Evolutionary conservation across 78 protist genomes (phyloP), one percentile per base, ranked within the genome.

Genomic region (Polysphondylium violaceum): DNA sequence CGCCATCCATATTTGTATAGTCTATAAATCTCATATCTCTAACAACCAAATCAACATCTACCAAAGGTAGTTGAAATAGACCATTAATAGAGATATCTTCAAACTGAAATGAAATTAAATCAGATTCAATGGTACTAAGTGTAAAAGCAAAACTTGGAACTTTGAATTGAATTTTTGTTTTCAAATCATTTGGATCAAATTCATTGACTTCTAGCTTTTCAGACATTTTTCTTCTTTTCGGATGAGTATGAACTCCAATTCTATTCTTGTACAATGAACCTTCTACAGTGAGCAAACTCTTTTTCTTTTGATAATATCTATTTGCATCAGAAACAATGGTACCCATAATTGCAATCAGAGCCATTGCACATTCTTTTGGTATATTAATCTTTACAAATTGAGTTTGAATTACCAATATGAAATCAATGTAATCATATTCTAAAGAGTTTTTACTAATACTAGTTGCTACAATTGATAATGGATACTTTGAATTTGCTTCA

Each of bases 111-210:
- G 91, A 43, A 2, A 60, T 58, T 2, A 83, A 29, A 25, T 83
- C 91, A 69, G 27, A 43, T 2, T 83, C 79, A 8, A 47, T 67
- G 1, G 91, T 35, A 31, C 79, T 47, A 0, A 83, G 17, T 3
- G 76, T 83, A 2, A 83, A 43, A 3, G 59, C 47, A 56, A 83
- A 83, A 7, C 31, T 11, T 51, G 91, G 79, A 29, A 83, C 33
- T 2, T 55, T 44, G 2, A 83, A 17, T 4, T 25, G 4, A 12
- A 83, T 83, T 63, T 83, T 83, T 16, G 91, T 31, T 59, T 83
- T 83, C 9, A 69, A 74, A 69, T 83, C 91, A 58, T 83, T 83
- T 55, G 91, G 91, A 83, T 83, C 91, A n/a, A 67, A 83, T 69
- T 83, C 91, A 44, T 51, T 53, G 0, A 72, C 50, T 21, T 67